These are phyloP conservation scores for Hirschioporus abietinus DNA, from an alignment of 768 basidiomycete genomes.

Conservation along the genomic window DNA sequence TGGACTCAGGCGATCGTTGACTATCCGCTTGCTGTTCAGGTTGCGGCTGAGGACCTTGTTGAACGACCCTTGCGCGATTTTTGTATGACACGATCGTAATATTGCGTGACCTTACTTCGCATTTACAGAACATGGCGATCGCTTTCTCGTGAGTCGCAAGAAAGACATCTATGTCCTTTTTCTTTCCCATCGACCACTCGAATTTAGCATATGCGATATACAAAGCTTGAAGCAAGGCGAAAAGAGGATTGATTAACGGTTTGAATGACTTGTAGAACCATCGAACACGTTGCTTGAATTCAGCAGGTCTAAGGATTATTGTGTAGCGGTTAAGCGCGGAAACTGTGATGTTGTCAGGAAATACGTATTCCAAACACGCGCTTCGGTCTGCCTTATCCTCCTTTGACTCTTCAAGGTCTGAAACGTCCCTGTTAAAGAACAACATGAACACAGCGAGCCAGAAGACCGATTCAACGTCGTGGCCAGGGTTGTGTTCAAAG, in stretches of 20 bases:
- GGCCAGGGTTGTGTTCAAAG: background rate
- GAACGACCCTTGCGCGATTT: background rate
- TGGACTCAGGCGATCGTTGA: too few species aligned
- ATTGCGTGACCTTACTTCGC: background rate
- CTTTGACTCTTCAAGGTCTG: background rate
- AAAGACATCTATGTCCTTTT: background rate
- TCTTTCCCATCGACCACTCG: background rate
- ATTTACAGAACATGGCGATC: background rate
- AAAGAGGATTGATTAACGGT: background rate
- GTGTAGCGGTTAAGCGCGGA: background rate
- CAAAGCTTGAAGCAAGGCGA: background rate
- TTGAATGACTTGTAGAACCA: background rate
- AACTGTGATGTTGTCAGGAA: background rate
- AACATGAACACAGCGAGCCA: conserved; percentile 1
- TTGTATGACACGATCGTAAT: background rate
- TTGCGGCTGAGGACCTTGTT: background rate
- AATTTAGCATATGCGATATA: background rate
- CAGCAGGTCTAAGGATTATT: background rate
- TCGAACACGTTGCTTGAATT: background rate
- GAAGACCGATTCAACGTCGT: conserved; percentile 1
- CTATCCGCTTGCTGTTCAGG: background rate
- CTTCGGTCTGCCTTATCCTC: background rate
- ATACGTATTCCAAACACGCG: background rate
- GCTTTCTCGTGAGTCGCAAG: background rate
- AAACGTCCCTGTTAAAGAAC: background rate